Evolutionary conservation across 495 filamentous ascomycete species (phyloP), one percentile per base, ranked within the genome.

Genomic region (Penicillium soppii): DNA sequence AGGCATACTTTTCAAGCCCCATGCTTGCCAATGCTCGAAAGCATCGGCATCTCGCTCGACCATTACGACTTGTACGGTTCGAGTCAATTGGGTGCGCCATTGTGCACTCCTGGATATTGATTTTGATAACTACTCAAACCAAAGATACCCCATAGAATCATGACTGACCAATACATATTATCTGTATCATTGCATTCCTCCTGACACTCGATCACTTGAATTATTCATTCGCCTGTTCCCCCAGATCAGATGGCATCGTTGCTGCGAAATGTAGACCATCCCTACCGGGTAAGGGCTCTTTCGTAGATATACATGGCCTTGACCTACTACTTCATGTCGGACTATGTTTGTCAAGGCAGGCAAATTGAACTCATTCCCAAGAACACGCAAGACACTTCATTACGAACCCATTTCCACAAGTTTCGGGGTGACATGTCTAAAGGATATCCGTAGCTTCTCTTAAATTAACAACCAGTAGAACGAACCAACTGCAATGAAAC

Each of bases 321-420:
- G 69, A 70, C 66, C n/a, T n/a, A n/a, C 56, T 56, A 43, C 46
- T 59, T 70, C 63, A 69, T 77, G 71, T 76, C 66, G 65, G 73
- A 57, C 65, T 75, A 65, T 77, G 72, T 77, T 79, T 75, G 72
- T 79, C 74, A 77, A 51, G 56, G 61, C 74, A 77, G 74, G 75
- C 36, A 78, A 62, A 77, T 67, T 52, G 54, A 75, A 42, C 59
- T 56, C 63, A 38, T 56, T 54, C 39, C 7, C 19, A 46, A 25
- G 43, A 48, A 52, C 58, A 51, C 59, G 58, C 58, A n/a, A n/a
- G n/a, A n/a, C n/a, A n/a, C n/a, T n/a, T n/a, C n/a, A n/a, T n/a
- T n/a, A n/a, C n/a, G n/a, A n/a, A n/a, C n/a, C n/a, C n/a, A 48
- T 47, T n/a, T 41, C 59, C 58, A 58, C 47, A 36, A 49, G 35